phyloP scores from a whole-genome alignment of 768 basidiomycete species.

The Lentinus brumalis region DNA sequence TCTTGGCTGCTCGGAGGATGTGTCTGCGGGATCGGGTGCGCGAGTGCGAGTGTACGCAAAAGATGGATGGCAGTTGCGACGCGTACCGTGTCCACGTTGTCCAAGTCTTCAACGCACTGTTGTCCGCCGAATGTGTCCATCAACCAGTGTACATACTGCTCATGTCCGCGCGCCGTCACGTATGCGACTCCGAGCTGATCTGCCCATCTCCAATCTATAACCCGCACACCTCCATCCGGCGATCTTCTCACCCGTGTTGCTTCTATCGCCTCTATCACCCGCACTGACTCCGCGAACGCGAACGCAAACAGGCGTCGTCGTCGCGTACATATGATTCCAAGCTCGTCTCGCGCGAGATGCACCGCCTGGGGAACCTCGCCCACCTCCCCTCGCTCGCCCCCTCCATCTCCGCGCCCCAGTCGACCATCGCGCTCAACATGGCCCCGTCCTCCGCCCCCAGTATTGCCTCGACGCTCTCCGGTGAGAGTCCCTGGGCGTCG shows the following conservation, averaged over 20 bases:
- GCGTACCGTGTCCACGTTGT: too few relatives aligned
- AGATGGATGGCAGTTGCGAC: too few relatives aligned
- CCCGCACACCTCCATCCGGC: not conserved
- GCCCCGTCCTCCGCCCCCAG: slow-evolving; percentile 17
- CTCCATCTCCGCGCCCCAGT: slow-evolving; percentile 52
- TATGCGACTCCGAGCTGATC: too few relatives aligned
- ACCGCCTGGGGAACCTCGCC: slow-evolving; percentile 68
- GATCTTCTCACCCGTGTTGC: not conserved
- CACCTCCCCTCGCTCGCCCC: slow-evolving; percentile 56
- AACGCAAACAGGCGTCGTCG: slow-evolving; percentile 15
- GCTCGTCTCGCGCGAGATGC: slow-evolving; percentile 83
- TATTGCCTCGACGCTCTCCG: slow-evolving; percentile 35
- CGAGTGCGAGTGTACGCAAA: too few relatives aligned
- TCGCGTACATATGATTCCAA: slow-evolving; percentile 76
- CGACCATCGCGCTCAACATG: slow-evolving; percentile 40
- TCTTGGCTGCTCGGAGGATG: too few relatives aligned
- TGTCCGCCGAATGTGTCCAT: too few relatives aligned
- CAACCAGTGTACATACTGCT: too few relatives aligned
- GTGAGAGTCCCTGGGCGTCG: slow-evolving; percentile 77
- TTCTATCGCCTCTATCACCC: slow-evolving; percentile 2
- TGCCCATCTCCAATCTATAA: too few relatives aligned
- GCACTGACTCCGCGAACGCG: not conserved
- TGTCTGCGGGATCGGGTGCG: too few relatives aligned
- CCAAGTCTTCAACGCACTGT: too few relatives aligned
- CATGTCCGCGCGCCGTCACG: too few relatives aligned